Base-by-base conservation (phyloP, 257 asterid genomes). In the Ophiorrhiza pumila region DNA sequence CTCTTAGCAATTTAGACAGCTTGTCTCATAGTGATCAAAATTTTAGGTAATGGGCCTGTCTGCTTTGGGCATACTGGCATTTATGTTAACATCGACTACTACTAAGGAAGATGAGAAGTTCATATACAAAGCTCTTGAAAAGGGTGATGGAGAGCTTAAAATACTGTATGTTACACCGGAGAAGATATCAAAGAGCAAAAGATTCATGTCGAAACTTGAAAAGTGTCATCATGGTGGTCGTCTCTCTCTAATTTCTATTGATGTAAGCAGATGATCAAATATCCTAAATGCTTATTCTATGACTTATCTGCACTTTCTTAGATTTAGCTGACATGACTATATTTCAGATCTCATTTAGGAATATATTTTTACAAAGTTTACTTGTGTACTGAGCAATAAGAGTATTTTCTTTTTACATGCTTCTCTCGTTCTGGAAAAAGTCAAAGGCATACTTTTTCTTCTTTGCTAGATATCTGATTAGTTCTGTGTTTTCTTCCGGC, bases 151-250 rank as follows among this genome's bases (percentile, higher is more conserved):
- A 76, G 95, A 88, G 68, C 95, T 94, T 71, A 90, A 84, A 65
- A 88, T 91, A 72, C 80, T 94, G 79, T 94, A 94, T 50, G 99
- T 91, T 78, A 94, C 99, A 20, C 99, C 99, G 2, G 99, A 91
- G 76, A 94, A 94, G 87, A 90, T 94, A 83, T 94, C 99, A 53
- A 94, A 94, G 86, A 94, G 97, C 88, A 94, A 94, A 88, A 90
- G 95, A 78, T 94, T 94, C 81, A 85, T 94, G 95, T 94, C 99
- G 61, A 94, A 94, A 79, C 86, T 94, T 85, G 99, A 94, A 76
- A 94, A 94, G 80, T 91, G 99, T 71, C 97, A 91, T 77, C 91
- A 87, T 80, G 89, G 90, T 74, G 93, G 97, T 35, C 95, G 95
- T n/a, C 95, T 94, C 56, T 88, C 99, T 82, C 80, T 91, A 69